Evolutionary conservation across 257 asterid species (phyloP).

Genomic region (Solanum paucissectum): DNA sequence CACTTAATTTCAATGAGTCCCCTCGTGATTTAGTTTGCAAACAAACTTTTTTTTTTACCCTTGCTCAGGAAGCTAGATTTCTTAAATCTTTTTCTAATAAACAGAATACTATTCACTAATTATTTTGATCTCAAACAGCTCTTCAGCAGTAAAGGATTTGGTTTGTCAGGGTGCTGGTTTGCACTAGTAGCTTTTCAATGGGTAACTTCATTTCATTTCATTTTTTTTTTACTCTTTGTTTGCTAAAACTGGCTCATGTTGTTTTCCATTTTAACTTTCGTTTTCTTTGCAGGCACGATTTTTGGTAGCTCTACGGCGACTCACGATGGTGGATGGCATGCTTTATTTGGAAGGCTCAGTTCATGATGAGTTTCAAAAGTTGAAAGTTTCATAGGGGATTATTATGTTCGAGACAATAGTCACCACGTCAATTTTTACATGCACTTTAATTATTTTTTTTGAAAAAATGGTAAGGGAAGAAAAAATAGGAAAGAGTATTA

Average conservation of each 20-base stretch:
- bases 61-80: not conserved
- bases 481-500: too few species aligned
- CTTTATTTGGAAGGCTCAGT: slow-evolving; percentile 41
- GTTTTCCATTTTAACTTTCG: not conserved
- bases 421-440: not conserved
- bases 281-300: slow-evolving; percentile 54
- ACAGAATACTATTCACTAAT: not conserved
- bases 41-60: not conserved
- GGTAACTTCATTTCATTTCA: slow-evolving; percentile 21
- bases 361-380: slow-evolving; percentile 27
- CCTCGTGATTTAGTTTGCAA: not conserved
- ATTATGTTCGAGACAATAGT: not conserved
- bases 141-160: slow-evolving; percentile 58
- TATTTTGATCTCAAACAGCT: slow-evolving; percentile 25
- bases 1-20: too few species aligned
- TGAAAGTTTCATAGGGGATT: slow-evolving; percentile 27
- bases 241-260: not conserved
- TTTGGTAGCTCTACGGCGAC: slow-evolving; percentile 57
- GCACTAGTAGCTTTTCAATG: slow-evolving; percentile 86
- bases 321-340: slow-evolving; percentile 40
- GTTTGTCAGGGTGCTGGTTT: slow-evolving; percentile 80
- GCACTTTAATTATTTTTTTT: too few species aligned
- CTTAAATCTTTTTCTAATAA: not conserved
- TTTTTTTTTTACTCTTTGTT: not conserved
- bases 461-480: fast-evolving